phyloP scores from a whole-genome alignment of 2,329 filamentous ascomycete species.

The Acrocalymma vagum region DNA sequence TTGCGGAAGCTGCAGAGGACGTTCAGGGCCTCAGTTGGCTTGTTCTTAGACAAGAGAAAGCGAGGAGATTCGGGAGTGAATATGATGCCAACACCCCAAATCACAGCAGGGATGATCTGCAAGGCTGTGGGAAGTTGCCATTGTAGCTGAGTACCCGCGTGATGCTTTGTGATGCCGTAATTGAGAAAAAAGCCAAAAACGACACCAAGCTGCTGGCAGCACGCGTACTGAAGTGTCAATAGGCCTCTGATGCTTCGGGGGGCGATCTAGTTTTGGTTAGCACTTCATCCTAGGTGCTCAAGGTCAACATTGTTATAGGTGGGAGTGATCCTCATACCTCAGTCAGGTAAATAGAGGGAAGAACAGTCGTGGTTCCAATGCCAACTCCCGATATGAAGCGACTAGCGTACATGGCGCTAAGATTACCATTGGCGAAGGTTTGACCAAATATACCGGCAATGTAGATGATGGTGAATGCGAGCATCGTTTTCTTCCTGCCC shows the following conservation, averaged over 20 bases:
- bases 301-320: not conserved
- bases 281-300: no score
- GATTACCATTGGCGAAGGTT: slow-evolving; percentile 34
- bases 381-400: slow-evolving; percentile 15
- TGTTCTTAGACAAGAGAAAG: slow-evolving; percentile 14
- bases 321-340: slow-evolving; percentile 4
- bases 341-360: slow-evolving; percentile 17
- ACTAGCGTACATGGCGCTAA: slow-evolving; percentile 30
- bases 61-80: slow-evolving; percentile 16
- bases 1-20: slow-evolving; percentile 10
- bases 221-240: slow-evolving; percentile 43
- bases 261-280: slow-evolving; percentile 10
- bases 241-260: slow-evolving; percentile 39
- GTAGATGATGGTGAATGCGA: slow-evolving; percentile 15
- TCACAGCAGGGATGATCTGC: slow-evolving; percentile 14
- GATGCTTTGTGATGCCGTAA: slow-evolving; percentile 42
- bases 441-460: slow-evolving; percentile 28
- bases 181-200: slow-evolving; percentile 41
- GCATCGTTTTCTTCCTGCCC: slow-evolving; percentile 15
- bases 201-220: slow-evolving; percentile 40
- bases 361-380: slow-evolving; percentile 15
- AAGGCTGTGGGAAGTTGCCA: slow-evolving; percentile 16
- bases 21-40: slow-evolving; percentile 13
- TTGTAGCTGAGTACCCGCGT: slow-evolving; percentile 14
- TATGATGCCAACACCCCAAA: slow-evolving; percentile 14